Evolutionary conservation across 495 filamentous ascomycete species (phyloP).

Genomic region (Bathelium albidoporum): DNA sequence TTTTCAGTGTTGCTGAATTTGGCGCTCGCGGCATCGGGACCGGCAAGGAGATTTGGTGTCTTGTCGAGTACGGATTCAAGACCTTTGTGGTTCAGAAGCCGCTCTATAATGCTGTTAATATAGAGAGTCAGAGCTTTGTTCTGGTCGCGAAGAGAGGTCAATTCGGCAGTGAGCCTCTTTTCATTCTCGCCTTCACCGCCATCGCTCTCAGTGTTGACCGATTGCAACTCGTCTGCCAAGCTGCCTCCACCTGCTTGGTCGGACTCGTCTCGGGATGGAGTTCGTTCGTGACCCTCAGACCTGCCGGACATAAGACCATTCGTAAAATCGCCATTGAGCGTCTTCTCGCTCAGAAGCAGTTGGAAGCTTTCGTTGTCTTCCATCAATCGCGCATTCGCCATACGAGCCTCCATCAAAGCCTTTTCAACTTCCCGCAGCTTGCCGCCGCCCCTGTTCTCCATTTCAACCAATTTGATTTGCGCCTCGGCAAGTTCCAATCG

Average conservation of each 20-base stretch:
- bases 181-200: constrained; percentile 39
- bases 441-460: constrained; percentile 83
- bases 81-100: constrained; percentile 83
- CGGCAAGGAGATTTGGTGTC: constrained; percentile 43
- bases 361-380: constrained; percentile 99
- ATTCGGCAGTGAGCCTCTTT: constrained; percentile 64
- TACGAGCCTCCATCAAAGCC: constrained; percentile 74
- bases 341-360: constrained; percentile 82
- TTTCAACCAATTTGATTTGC: constrained; percentile 89
- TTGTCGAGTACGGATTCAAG: constrained; percentile 89
- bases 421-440: constrained; percentile 79
- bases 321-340: constrained; percentile 79
- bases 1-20: constrained; percentile 53
- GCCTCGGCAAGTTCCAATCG: constrained; percentile 85
- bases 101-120: constrained; percentile 96
- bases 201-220: constrained; percentile 38
- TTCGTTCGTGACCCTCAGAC: constrained; percentile 15
- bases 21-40: constrained; percentile 22
- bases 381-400: constrained; percentile 91
- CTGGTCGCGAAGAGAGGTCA: constrained; percentile 77
- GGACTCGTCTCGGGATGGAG: constrained; percentile 21
- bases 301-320: constrained; percentile 16
- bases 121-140: constrained; percentile 96
- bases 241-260: constrained; percentile 33
- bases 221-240: constrained; percentile 82